A percentile compares a stretch with the other conserved stretches of the same genome.
phyloP scores from a whole-genome alignment of 106 monocot species.

The Acanthochlamys bracteata region DNA sequence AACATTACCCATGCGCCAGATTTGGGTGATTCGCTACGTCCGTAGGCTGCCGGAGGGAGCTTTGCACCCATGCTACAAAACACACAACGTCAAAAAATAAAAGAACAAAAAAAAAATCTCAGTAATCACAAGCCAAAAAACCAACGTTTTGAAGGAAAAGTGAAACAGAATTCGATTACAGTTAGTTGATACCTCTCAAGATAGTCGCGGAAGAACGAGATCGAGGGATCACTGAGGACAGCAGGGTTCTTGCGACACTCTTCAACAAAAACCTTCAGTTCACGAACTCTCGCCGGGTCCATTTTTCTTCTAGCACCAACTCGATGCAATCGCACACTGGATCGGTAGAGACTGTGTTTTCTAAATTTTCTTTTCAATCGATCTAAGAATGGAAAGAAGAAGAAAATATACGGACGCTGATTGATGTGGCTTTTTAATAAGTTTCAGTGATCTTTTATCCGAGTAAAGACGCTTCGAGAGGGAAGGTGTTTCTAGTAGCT shows the following conservation, averaged over 20 bases:
- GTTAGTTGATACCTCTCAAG: slow-evolving; percentile 54
- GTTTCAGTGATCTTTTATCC: no score
- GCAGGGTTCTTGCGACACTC: slow-evolving; percentile 65
- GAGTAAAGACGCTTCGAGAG: no score
- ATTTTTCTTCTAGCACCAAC: slow-evolving; percentile 9
- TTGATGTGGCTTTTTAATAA: no score
- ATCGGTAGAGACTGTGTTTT: neutral
- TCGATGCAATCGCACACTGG: no score
- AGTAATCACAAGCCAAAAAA: neutral
- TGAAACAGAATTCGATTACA: neutral
- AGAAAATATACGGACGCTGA: no score
- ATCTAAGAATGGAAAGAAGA: neutral
- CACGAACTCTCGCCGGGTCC: slow-evolving; percentile 60
- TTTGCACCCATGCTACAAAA: slow-evolving; percentile 67
- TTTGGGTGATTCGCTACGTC: slow-evolving; percentile 14
- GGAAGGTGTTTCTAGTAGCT: neutral
- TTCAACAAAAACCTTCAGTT: slow-evolving; percentile 69
- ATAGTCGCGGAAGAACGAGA: slow-evolving; percentile 65
- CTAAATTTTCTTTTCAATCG: neutral
- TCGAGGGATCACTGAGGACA: slow-evolving; percentile 35
- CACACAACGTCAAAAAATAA: neutral
- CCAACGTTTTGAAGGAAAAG: neutral
- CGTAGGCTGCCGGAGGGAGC: slow-evolving; percentile 55
- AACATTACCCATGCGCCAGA: slow-evolving; percentile 22
- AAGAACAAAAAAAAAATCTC: neutral